Conservation (phyloP, 768 basidiomycete genomes). For the Dendrothele bispora region DNA sequence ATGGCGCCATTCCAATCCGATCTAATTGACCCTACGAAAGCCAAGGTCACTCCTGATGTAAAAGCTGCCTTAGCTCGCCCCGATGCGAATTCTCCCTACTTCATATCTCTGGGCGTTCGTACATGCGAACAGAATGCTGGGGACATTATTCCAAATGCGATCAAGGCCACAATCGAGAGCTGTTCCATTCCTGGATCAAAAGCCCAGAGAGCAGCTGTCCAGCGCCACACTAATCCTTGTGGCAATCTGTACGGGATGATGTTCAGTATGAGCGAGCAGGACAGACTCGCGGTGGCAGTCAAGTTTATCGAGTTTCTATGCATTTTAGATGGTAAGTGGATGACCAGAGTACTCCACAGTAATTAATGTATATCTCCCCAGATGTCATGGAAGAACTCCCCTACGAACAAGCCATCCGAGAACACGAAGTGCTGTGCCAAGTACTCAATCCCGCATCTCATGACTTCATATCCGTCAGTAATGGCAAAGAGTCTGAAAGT, state of each 20-base stretch:
- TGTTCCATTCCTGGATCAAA: conserved; percentile 11
- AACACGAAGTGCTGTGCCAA: conserved; percentile 18
- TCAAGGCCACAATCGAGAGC: conserved; percentile 2
- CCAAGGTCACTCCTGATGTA: too few relatives aligned
- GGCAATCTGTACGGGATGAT: conserved; percentile 20
- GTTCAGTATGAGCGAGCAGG: conserved; percentile 16
- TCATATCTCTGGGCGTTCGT: background rate
- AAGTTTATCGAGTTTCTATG: conserved; percentile 22
- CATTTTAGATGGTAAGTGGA: conserved; percentile 22
- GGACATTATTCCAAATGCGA: background rate
- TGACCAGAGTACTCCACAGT: too few relatives aligned
- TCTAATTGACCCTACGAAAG: too few relatives aligned
- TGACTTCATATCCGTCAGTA: too few relatives aligned
- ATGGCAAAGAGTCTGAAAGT: conserved; percentile 13
- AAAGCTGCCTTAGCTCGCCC: too few relatives aligned
- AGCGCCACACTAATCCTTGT: conserved; percentile 19
- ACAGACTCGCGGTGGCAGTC: conserved; percentile 19
- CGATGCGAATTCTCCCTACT: too few relatives aligned
- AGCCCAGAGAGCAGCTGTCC: conserved; percentile 14
- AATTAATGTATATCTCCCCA: background rate
- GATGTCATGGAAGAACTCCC: conserved; percentile 24
- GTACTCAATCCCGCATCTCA: conserved; percentile 13
- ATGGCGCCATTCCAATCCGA: too few relatives aligned
- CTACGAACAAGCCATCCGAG: conserved; percentile 14
- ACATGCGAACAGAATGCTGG: conserved; percentile 2